These are phyloP conservation scores for Pleurozium schreberi DNA, from an alignment of 225 moss, liverwort and hornwort genomes.

Conservation along the genomic window DNA sequence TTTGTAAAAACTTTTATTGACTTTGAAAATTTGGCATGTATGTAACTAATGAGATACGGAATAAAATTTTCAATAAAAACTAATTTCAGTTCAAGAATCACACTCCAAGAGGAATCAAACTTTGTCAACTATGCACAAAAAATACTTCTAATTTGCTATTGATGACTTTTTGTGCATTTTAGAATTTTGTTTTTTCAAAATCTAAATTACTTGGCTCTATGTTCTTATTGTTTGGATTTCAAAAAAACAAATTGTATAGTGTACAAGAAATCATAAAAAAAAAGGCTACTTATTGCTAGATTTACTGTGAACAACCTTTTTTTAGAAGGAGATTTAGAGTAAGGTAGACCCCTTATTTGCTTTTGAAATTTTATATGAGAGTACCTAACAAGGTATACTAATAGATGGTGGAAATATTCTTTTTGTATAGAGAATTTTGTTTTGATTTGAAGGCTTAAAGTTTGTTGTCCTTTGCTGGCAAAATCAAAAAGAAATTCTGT, in stretches of 20 bases:
- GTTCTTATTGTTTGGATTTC: background rate
- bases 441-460: background rate
- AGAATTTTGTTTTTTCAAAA: background rate
- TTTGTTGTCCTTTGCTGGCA: fast-evolving
- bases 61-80: background rate
- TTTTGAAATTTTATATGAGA: too few relatives aligned
- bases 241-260: background rate
- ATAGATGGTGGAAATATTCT: background rate
- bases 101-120: background rate
- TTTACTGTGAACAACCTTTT: fast-evolving
- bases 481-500: too few relatives aligned
- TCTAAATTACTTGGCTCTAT: background rate
- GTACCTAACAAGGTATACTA: background rate
- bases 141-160: background rate
- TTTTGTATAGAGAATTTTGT: fast-evolving
- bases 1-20: background rate
- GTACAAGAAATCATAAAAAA: background rate
- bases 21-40: background rate
- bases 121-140: background rate
- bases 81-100: background rate
- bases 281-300: background rate
- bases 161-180: background rate
- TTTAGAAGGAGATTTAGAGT: background rate
- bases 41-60: background rate
- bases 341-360: background rate